Percentiles rank a stretch among this genome's conserved stretches.
Conservation (phyloP, 1,284 basidiomycete species). For the Macrocystidia cucumis region DNA sequence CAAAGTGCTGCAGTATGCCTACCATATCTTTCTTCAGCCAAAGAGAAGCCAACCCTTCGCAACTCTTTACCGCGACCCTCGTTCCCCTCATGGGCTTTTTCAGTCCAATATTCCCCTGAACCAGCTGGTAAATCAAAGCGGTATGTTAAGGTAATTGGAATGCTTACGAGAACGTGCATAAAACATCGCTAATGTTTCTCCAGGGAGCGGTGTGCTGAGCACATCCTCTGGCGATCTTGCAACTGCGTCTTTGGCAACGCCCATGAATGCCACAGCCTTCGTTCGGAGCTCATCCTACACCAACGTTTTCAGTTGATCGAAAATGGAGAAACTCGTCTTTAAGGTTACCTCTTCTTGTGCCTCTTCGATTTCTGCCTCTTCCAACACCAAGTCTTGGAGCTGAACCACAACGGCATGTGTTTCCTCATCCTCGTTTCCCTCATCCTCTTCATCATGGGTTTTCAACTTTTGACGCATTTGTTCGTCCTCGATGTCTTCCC, state of each 20-base stretch:
- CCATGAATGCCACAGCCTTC: constrained; percentile 68
- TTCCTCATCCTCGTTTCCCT: constrained; percentile 17
- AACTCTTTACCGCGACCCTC: constrained; percentile 77
- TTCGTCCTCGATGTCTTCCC: too few species aligned
- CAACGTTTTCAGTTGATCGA: too few species aligned
- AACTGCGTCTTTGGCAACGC: constrained; percentile 60
- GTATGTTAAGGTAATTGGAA: not conserved
- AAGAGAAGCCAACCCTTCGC: constrained; percentile 70
- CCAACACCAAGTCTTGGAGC: constrained; percentile 14
- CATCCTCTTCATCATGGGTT: constrained; percentile 9
- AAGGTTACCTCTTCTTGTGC: constrained; percentile 16
- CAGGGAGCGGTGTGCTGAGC: constrained; percentile 78
- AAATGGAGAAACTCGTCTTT: not conserved
- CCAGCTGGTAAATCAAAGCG: constrained; percentile 2
- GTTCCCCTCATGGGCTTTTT: constrained; percentile 55
- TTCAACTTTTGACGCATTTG: too few species aligned
- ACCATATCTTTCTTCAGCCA: constrained; percentile 67
- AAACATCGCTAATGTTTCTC: constrained; percentile 83
- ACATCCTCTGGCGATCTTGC: constrained; percentile 65
- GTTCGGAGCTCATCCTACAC: constrained; percentile 46
- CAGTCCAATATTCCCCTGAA: constrained; percentile 81
- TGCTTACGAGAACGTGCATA: constrained; percentile 73
- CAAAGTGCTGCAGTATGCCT: constrained; percentile 15
- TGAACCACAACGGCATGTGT: constrained; percentile 18
- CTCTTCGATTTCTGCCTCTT: constrained; percentile 13